These are phyloP conservation scores for Trametes cingulata DNA, from an alignment of 768 basidiomycete genomes.

Conservation along the genomic window DNA sequence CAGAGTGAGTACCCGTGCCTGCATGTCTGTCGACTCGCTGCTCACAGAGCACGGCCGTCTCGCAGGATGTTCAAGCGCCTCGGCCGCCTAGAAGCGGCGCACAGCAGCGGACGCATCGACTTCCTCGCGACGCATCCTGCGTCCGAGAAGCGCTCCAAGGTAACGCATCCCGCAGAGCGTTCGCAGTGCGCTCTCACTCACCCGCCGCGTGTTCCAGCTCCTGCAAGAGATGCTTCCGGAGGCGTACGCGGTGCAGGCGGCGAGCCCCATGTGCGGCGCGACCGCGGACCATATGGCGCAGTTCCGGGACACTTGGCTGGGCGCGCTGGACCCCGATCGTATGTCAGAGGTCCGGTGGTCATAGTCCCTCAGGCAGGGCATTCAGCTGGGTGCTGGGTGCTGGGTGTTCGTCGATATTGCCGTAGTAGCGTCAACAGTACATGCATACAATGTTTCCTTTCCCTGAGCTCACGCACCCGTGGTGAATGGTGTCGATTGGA, in stretches of 20 bases:
- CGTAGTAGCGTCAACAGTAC: too few relatives aligned
- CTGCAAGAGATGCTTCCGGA: constrained; percentile 58
- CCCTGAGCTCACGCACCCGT: too few relatives aligned
- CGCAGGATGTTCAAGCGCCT: constrained; percentile 73
- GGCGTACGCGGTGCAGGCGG: constrained; percentile 53
- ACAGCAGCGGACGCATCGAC: constrained; percentile 39
- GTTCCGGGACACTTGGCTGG: constrained; percentile 22
- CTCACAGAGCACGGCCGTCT: neutral
- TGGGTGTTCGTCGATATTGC: too few relatives aligned
- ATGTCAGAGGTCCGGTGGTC: constrained; percentile 18
- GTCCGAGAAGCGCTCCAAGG: constrained; percentile 70
- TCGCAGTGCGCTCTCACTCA: neutral
- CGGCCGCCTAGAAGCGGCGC: constrained; percentile 50
- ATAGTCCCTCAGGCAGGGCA: neutral
- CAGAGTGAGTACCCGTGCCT: constrained; percentile 51
- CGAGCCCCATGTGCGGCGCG: constrained; percentile 54
- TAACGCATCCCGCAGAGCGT: constrained; percentile 32
- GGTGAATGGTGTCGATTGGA: too few relatives aligned
- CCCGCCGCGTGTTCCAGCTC: constrained; percentile 15
- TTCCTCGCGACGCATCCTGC: constrained; percentile 86
- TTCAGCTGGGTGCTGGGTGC: too few relatives aligned
- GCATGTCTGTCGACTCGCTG: neutral
- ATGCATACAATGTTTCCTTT: too few relatives aligned
- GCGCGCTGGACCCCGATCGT: constrained; percentile 5
- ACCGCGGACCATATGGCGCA: constrained; percentile 23